Base-by-base conservation (phyloP, 2,329 filamentous ascomycete species). In the Alternaria arbusti region DNA sequence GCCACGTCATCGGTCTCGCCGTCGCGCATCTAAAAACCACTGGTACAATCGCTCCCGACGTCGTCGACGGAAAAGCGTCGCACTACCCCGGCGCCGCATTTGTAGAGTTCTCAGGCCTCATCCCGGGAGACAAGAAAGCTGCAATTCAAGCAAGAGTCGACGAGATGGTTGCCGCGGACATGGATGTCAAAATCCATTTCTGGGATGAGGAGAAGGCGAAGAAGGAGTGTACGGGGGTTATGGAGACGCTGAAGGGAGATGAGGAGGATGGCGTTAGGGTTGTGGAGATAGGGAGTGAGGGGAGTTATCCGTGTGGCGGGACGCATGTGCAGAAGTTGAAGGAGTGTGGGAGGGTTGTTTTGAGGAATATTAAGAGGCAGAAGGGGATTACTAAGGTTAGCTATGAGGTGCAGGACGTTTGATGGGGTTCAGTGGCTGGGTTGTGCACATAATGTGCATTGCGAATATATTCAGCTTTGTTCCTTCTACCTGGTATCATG, bases 251-350 rank as follows among this genome's bases (percentile, higher is more conserved):
- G 80, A 64, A 82, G 9, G 78, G 64, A 22, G 72, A 69, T n/a
- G 75, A 71, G 11, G 70, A 72, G 12, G 70, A 73, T 20, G 70
- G 71, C 4, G 70, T 90, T 30, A 83, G 91, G 9, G 89, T 92
- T 0, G 90, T 93, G 23, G 86, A 87, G 62, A 91, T 93, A 63
- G 86, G 88, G 0, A 90, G 90, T 0, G 86, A 87, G 0, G 91
- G 90, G 69, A 86, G 86, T 25, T 93, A 93, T 81, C 90, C 91
- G 1, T 93, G 91, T 76, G 91, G 91, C 8, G 91, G 91, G 0
- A 93, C 91, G 25, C 91, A 93, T 81, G 90, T 93, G 4, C 82
- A 85, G 28, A 85, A 80, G 17, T 90, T 89, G 20, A 83, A 85
- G 61, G 69, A 84, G 63, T 88, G 86, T 70, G 88, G 89, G 1